Percentiles rank a stretch among this genome's conserved stretches.
Evolutionary conservation across 2,329 filamentous ascomycete genomes (phyloP).

Genomic region (Penicillium oxalicum): DNA sequence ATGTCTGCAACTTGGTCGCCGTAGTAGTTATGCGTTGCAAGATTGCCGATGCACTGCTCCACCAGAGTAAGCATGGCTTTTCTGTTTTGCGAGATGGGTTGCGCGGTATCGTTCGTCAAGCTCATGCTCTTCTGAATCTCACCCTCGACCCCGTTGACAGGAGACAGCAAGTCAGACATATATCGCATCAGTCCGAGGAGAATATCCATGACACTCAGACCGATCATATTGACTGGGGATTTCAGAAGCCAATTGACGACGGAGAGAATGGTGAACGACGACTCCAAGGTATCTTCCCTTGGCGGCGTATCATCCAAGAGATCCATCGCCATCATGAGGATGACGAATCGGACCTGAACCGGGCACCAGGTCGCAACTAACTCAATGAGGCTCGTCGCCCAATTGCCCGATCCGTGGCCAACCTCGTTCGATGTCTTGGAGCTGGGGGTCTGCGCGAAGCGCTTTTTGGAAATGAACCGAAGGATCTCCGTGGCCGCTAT

Average conservation of each 20-base stretch:
- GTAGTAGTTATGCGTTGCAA: slow-evolving; percentile 95
- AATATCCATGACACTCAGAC: slow-evolving; percentile 92
- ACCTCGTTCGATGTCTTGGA: slow-evolving; percentile 37
- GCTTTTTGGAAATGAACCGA: slow-evolving; percentile 59
- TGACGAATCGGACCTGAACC: slow-evolving; percentile 89
- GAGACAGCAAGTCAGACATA: slow-evolving; percentile 68
- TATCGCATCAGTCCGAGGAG: slow-evolving; percentile 79
- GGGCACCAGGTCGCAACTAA: slow-evolving; percentile 81
- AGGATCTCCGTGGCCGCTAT: slow-evolving; percentile 68
- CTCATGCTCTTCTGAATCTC: slow-evolving; percentile 19
- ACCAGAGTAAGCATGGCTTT: slow-evolving; percentile 63
- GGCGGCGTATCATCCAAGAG: slow-evolving; percentile 63
- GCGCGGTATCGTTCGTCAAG: slow-evolving; percentile 6
- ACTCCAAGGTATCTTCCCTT: slow-evolving; percentile 63
- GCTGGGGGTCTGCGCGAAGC: slow-evolving; percentile 50
- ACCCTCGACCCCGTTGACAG: slow-evolving; percentile 42
- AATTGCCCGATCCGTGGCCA: slow-evolving; percentile 54
- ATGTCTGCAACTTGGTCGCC: slow-evolving; percentile 94
- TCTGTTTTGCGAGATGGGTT: slow-evolving; percentile 47
- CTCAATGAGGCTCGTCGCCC: slow-evolving; percentile 77
- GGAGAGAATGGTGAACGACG: slow-evolving; percentile 68
- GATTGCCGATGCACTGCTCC: slow-evolving; percentile 77
- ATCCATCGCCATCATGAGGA: slow-evolving; percentile 77
- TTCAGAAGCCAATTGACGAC: slow-evolving; percentile 77
- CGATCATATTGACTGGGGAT: slow-evolving; percentile 88